These are phyloP conservation scores for Chalciporus sp. DNA, from an alignment of 1,284 basidiomycete species.

Conservation along the genomic window DNA sequence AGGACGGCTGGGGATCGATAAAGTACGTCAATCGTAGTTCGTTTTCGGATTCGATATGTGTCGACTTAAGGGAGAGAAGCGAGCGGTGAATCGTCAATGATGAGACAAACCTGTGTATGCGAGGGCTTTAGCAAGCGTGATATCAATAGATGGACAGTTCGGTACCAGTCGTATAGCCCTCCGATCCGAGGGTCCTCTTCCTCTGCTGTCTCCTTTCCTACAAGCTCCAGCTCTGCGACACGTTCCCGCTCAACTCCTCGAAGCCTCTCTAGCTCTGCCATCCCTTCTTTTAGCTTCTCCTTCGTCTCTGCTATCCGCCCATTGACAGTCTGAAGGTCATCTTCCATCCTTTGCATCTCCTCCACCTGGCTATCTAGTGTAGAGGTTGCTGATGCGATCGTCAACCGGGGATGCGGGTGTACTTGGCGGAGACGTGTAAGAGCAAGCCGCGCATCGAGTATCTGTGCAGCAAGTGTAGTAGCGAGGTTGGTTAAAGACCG, in stretches of 20 bases:
- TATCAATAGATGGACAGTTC: background rate
- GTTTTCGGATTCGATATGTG: slow-evolving; percentile 66
- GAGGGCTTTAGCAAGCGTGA: background rate
- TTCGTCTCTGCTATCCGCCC: slow-evolving; percentile 54
- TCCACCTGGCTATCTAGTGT: slow-evolving; percentile 70
- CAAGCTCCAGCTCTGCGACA: slow-evolving; percentile 68
- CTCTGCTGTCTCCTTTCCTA: slow-evolving; percentile 60
- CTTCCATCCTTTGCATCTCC: slow-evolving; percentile 74
- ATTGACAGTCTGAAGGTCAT: slow-evolving; percentile 50
- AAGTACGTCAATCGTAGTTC: slow-evolving; percentile 72
- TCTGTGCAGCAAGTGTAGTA: slow-evolving; percentile 64
- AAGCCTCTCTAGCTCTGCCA: slow-evolving; percentile 64
- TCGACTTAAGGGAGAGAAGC: slow-evolving; percentile 61
- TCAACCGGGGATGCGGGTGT: slow-evolving; percentile 77
- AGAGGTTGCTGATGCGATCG: slow-evolving; percentile 68
- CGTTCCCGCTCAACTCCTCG: slow-evolving; percentile 74
- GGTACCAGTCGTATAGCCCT: slow-evolving; percentile 71
- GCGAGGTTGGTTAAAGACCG: slow-evolving; percentile 57
- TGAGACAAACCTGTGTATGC: slow-evolving; percentile 61
- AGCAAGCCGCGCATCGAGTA: slow-evolving; percentile 78
- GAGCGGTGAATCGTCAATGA: slow-evolving; percentile 65
- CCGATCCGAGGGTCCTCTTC: slow-evolving; percentile 65
- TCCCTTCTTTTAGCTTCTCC: slow-evolving; percentile 56
- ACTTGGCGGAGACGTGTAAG: slow-evolving; percentile 77
- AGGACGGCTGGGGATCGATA: slow-evolving; percentile 35